Base-by-base conservation (phyloP, 805 yeast genomes). In the Saccharomycopsis selenospora region DNA sequence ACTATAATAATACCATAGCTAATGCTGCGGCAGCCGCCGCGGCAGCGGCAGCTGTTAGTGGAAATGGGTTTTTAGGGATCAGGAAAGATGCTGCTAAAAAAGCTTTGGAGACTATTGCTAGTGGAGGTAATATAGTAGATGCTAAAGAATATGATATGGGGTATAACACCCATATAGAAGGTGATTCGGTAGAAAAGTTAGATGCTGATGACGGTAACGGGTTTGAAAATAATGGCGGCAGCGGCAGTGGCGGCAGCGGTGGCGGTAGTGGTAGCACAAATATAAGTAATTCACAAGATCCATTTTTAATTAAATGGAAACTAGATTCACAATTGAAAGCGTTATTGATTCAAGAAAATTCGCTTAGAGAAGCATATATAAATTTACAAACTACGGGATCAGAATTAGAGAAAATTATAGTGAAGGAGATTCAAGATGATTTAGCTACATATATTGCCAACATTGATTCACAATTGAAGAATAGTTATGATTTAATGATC, bases 381-480 rank as follows among this genome's bases (percentile, higher is more conserved):
- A 82, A 80, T 61, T 65, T 82, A 50, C 88, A 82, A 61, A 70
- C 68, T 25, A 75, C 83, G n/a, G 80, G 84, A 28, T 73, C 80
- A 53, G 79, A 79, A 58, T 66, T 82, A 51, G 89, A 75, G 52
- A 73, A 77, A 52, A 81, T 82, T 51, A 71, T 82, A 27, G 83
- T 75, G 40, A 61, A 72, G 40, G 86, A 80, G 56, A 69, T 81
- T 41, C 87, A 82, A 63, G 72, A 70, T 55, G 70, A 79, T 55
- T 62, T 81, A 51, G 70, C 70, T 43, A 68, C 67, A 52, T 81
- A 79, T 57, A 68, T 77, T 42, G 66, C 68, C 36, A 63, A 77
- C 45, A 70, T 82, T 24, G 74, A 71, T 54, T 61, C 72, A 2
- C 85, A 81, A 60, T 69, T 78, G 25, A 51, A 43, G 18, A 10